Evolutionary conservation across 208 protist species (phyloP), one percentile per base, ranked within the genome.

Genomic region (Phytomonas sp.): DNA sequence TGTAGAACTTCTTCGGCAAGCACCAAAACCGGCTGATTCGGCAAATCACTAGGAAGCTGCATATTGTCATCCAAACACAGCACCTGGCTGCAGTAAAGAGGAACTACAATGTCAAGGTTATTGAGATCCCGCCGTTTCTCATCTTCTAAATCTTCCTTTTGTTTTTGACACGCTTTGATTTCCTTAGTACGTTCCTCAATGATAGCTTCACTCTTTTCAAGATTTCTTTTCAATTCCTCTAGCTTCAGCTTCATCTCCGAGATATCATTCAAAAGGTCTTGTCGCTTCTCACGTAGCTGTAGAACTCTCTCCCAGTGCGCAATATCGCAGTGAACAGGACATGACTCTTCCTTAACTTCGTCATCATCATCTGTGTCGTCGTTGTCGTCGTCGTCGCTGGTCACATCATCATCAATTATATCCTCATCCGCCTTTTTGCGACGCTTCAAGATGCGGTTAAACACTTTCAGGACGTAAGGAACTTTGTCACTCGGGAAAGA

Each of bases 111-210:
- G 62, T 92, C 78, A 4, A 99, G 86, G 82, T 97, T 84, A 73
- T 99, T 99, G 29, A 99, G 88, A 75, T 97, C 89, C 63, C 86
- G 77, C 36, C 96, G 93, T 82, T 99, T 99, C 75, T 98, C 88
- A 11, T 64, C 74, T 66, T 98, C 92, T 61, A 99, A 94, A 33
- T 80, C 78, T 62, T 86, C 74, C 49, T 98, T 95, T 40, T 97
- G 93, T 26, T 84, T 67, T 33, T 94, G 78, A 42, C 81, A 90
- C 59, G 94, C 61, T 64, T 88, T 83, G 10, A 88, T 71, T 56
- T 79, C 76, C 19, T 70, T 73, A 37, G 88, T 83, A 60, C 91
- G 69, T 70, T 98, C 77, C 26, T 89, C 79, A 65, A 92, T 81
- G n/a, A 92, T 67, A 37, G 70, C 67, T 30, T 89, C 82, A 12